Percentiles rank a stretch among this genome's conserved stretches.
Evolutionary conservation across 2,329 filamentous ascomycete species (phyloP).

Genomic region (Ceratocystis albifundus): DNA sequence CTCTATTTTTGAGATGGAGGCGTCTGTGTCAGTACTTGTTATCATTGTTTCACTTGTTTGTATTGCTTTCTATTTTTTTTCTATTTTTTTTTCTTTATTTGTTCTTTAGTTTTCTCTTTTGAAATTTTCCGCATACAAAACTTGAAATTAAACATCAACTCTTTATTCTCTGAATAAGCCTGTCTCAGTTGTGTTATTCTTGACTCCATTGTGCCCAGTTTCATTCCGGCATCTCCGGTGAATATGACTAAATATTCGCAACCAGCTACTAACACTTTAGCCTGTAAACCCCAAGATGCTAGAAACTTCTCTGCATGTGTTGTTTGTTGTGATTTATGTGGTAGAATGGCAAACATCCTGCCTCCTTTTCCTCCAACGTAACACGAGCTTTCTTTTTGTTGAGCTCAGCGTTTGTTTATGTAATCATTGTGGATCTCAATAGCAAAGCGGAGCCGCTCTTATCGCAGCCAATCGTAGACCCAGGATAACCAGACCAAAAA

Average conservation of each 20-base stretch:
- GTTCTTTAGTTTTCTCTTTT: background rate
- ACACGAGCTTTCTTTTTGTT: background rate
- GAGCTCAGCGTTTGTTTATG: background rate
- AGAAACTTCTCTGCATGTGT: background rate
- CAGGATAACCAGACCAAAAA: background rate
- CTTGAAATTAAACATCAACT: background rate
- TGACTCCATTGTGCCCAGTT: background rate
- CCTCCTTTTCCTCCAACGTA: background rate
- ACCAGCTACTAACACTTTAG: no score
- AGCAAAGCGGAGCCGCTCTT: background rate
- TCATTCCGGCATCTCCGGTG: background rate
- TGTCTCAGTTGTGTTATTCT: no score
- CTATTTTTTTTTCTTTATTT: conserved; percentile 3
- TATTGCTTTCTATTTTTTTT: background rate
- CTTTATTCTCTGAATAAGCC: no score
- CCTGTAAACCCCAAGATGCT: no score
- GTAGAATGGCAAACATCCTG: background rate
- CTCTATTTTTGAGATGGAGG: background rate
- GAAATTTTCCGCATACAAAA: background rate
- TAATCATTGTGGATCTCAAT: background rate
- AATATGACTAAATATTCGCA: no score
- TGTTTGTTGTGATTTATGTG: background rate
- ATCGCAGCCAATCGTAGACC: background rate
- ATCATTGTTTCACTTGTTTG: background rate
- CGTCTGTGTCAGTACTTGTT: conserved; percentile 2